Percentiles rank a stretch among this genome's conserved stretches.
These are phyloP conservation scores for Multifurca ochricompacta DNA, from an alignment of 768 basidiomycete species.

Conservation along the genomic window DNA sequence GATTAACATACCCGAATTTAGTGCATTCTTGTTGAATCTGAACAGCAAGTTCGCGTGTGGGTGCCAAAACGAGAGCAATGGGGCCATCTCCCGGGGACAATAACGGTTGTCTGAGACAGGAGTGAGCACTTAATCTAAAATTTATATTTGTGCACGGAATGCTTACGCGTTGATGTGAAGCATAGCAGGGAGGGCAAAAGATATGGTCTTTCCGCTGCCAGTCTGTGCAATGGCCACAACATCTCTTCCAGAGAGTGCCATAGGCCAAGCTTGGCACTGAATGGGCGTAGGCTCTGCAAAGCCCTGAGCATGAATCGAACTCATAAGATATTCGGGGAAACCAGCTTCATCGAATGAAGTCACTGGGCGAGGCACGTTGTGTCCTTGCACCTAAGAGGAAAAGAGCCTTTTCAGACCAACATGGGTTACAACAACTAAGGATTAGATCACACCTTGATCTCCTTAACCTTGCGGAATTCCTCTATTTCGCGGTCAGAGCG, in stretches of 20 bases:
- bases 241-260: slow-evolving; percentile 92
- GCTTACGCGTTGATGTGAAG: slow-evolving; percentile 97
- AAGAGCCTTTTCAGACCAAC: not conserved
- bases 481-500: slow-evolving; percentile 82
- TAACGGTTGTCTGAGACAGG: slow-evolving; percentile 68
- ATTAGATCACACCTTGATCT: slow-evolving; percentile 66
- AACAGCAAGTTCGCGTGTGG: slow-evolving; percentile 96
- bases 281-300: slow-evolving; percentile 89
- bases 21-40: slow-evolving; percentile 99
- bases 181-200: slow-evolving; percentile 98
- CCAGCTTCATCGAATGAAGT: slow-evolving; percentile 89
- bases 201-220: slow-evolving; percentile 97
- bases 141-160: not conserved
- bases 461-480: slow-evolving; percentile 74
- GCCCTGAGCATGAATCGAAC: slow-evolving; percentile 89
- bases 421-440: not conserved
- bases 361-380: slow-evolving; percentile 81
- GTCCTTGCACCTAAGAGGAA: slow-evolving; percentile 68
- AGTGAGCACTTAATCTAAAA: not conserved
- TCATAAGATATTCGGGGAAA: slow-evolving; percentile 94
- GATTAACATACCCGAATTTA: slow-evolving; percentile 75
- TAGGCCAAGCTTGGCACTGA: slow-evolving; percentile 99
- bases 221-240: slow-evolving; percentile 97
- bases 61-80: slow-evolving; percentile 92
- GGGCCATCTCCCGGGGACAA: slow-evolving; percentile 93